Evolutionary conservation across 805 yeast species (phyloP), one percentile per base, ranked within the genome.

Genomic region (Candida nitratophila): DNA sequence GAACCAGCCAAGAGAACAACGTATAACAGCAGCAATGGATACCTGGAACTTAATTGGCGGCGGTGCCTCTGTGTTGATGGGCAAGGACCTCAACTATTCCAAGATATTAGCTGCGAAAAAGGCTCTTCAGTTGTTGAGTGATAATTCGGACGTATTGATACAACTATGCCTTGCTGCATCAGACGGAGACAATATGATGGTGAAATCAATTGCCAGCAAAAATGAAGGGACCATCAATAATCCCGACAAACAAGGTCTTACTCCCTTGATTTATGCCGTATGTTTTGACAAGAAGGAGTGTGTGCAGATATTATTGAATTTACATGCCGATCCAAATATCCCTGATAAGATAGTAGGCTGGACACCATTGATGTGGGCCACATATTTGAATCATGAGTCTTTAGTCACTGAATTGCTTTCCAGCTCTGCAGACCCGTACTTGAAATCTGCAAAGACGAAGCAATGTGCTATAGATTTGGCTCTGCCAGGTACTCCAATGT

Each of bases 351-450:
- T 76, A 20, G 57, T 75, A 21, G 70, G 75, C 2, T 80, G 77
- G 60, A 74, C 87, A 0, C 87, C 96, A 11, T 61, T 86, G 38
- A 86, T 86, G 93, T 87, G 96, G 96, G 90, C 95, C 0, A 77
- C 86, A 3, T 74, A 80, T 51, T 70, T 81, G 50, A 74, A 79
- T 43, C 76, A 77, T 43, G 60, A 74, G 46, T 70, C 72, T 12
- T 70, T 83, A 38, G 80, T 77, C 15, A 73, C 76, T 39, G 63
- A 73, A 44, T 64, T 87, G 46, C 61, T 88, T 43, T 76, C 77
- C 37, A 70, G 71, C 45, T 84, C 82, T 32, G 91, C 90, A 0
- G 83, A 81, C 47, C 78, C 80, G 1, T 68, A 73, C 35, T 63
- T 74, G 39, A 58, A 62, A 31, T 44, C 57, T 15, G 53, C 50